Conservation (phyloP, 495 filamentous ascomycete genomes). For the Chaetomium fimeti region DNA sequence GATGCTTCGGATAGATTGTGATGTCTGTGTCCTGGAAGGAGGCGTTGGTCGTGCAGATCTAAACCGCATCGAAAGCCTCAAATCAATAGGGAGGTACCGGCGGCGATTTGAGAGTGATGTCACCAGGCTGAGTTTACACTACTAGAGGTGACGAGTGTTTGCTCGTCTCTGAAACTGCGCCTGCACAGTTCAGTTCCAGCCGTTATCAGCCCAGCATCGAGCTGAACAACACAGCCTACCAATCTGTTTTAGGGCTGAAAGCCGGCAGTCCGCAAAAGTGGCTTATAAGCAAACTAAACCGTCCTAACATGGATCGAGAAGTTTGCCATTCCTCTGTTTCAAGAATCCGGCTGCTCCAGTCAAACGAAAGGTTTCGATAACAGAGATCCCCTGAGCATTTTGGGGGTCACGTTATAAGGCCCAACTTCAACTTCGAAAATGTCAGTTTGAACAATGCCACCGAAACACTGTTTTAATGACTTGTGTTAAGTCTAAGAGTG, state of each 20-base stretch:
- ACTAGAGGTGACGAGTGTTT: too few species aligned
- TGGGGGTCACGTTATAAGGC: too few species aligned
- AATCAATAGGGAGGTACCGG: too few species aligned
- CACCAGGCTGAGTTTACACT: not conserved
- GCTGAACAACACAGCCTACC: conserved; percentile 9
- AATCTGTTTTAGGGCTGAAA: not conserved
- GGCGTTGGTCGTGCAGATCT: not conserved
- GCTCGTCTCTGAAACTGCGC: not conserved
- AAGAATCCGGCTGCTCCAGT: too few species aligned
- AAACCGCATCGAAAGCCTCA: not conserved
- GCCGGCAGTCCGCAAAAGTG: not conserved
- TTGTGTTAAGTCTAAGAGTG: too few species aligned
- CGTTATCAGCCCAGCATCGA: not conserved
- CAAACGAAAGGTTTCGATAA: too few species aligned
- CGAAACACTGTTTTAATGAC: too few species aligned
- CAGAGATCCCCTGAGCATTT: too few species aligned
- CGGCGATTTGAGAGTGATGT: not conserved
- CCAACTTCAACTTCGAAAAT: too few species aligned
- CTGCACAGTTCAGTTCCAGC: not conserved
- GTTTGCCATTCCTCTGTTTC: not conserved
- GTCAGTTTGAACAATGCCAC: too few species aligned
- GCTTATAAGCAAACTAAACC: conserved; percentile 4
- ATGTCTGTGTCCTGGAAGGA: not conserved
- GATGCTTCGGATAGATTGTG: not conserved
- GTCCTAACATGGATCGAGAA: not conserved